A percentile compares a stretch with the other conserved stretches of the same genome.
Evolutionary conservation across 768 basidiomycete genomes (phyloP).

Genomic region (Trametes cubensis): DNA sequence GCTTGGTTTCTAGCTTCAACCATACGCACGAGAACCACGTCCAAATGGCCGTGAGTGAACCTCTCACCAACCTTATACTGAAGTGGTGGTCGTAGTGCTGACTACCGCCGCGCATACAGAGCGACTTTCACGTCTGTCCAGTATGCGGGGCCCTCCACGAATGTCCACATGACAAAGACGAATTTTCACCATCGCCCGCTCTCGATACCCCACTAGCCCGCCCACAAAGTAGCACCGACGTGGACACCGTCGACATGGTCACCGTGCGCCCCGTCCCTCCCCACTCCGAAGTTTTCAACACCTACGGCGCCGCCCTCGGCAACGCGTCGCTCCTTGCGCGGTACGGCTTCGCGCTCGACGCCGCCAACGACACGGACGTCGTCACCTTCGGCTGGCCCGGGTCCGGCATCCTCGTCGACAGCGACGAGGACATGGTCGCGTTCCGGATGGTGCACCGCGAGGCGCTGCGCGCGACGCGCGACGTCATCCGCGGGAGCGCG

Average conservation of each 20-base stretch:
- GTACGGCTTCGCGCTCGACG: constrained; percentile 47
- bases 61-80: background rate
- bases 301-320: constrained; percentile 40
- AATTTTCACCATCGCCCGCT: background rate
- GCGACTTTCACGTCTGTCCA: constrained; percentile 44
- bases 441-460: background rate
- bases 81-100: background rate
- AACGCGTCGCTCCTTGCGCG: constrained; percentile 43
- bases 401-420: constrained; percentile 6
- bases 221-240: background rate
- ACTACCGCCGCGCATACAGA: constrained; percentile 24
- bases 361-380: constrained; percentile 37
- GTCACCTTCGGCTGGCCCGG: constrained; percentile 27
- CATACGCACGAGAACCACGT: constrained; percentile 41
- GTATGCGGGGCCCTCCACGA: constrained; percentile 41
- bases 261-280: constrained; percentile 33
- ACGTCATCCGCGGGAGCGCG: constrained; percentile 1
- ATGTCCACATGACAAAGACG: constrained; percentile 43
- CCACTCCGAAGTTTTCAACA: constrained; percentile 44
- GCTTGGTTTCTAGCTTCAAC: constrained; percentile 38
- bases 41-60: constrained; percentile 39
- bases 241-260: constrained; percentile 46
- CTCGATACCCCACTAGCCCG: background rate
- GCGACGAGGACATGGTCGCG: background rate
- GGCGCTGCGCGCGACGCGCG: background rate